phyloP scores from a whole-genome alignment of 805 yeast species.

The Yamadazyma endophytica region DNA sequence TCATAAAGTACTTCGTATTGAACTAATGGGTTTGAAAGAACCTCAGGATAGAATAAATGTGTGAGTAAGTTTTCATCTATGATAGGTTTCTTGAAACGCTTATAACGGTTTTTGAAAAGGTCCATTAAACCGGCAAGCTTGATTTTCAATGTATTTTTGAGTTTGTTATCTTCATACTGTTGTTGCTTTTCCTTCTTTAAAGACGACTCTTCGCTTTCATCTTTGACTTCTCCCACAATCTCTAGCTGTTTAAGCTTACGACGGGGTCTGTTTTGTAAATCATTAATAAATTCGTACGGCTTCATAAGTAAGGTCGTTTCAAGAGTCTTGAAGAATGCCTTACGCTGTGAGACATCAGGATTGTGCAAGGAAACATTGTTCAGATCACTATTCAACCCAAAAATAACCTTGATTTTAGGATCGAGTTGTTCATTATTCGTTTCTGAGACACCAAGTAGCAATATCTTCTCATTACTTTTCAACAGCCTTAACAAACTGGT shows the following conservation, averaged over 20 bases:
- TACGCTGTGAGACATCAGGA: slow-evolving; percentile 48
- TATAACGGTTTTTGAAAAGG: slow-evolving; percentile 77
- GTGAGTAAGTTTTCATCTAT: slow-evolving; percentile 71
- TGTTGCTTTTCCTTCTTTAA: slow-evolving; percentile 47
- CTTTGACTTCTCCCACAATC: slow-evolving; percentile 17
- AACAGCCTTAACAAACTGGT: slow-evolving; percentile 65
- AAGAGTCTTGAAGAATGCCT: slow-evolving; percentile 51
- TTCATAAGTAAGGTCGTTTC: slow-evolving; percentile 55
- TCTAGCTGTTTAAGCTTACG: slow-evolving; percentile 41
- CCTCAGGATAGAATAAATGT: slow-evolving; percentile 71
- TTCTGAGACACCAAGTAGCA: slow-evolving; percentile 72
- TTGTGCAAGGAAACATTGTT: slow-evolving; percentile 42
- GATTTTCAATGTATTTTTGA: slow-evolving; percentile 81
- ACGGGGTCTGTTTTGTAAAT: slow-evolving; percentile 53
- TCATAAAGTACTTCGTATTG: slow-evolving; percentile 39
- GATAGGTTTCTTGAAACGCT: slow-evolving; percentile 85
- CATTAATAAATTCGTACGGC: slow-evolving; percentile 69
- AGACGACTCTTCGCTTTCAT: slow-evolving; percentile 21
- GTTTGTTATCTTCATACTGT: slow-evolving; percentile 66
- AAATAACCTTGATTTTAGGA: slow-evolving; percentile 47
- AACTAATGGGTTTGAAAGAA: slow-evolving; percentile 31
- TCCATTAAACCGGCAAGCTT: slow-evolving; percentile 89
- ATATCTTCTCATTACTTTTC: slow-evolving; percentile 65
- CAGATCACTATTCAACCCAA: slow-evolving; percentile 48
- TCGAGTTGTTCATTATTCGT: slow-evolving; percentile 35